Base-by-base conservation (phyloP, 1,284 basidiomycete genomes). In the Naganishia sp. region DNA sequence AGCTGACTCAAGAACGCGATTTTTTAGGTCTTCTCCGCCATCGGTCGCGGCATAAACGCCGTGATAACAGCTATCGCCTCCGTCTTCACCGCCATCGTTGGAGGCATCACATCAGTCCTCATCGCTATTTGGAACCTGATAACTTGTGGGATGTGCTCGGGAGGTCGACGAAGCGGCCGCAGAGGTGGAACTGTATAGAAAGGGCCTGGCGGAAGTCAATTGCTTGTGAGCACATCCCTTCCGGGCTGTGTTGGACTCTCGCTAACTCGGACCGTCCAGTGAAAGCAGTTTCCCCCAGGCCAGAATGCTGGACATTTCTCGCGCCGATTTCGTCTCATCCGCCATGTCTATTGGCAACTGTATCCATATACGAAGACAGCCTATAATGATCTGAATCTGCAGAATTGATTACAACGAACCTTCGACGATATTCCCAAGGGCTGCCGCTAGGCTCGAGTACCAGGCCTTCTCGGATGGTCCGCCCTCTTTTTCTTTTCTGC, bases 91-190 rank as follows among this genome's bases (percentile, higher is more conserved):
- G 64, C 64, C 33, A 65, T 65, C 31, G 54, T 68, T n/a, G 33
- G 52, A 10, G 67, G 75, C 69, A 74, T 76, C 68, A 73, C 71
- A 7, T 28, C 61, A 18, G 74, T 76, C 18, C 65, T 76, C 4
- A 68, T 72, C 45, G 75, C 74, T 53, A 75, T 74, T 65, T 74
- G 70, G 71, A 73, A 71, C 69, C 73, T 75, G 64, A 73, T 67
- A 60, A 65, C 68, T 21, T 71, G 53, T 48, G 57, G 74, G 54
- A 72, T 72, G 39, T 65, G 63, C 43, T 72, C 71, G 56, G 70
- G 71, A n/a, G 72, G 74, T 56, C 66, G 74, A 56, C 70, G 73
- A 69, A 70, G 74, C 18, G 68, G 69, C 68, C 69, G 70, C 39
- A 73, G 56, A 59, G 59, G 59, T 42, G 59, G 59, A 52, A 52